phyloP scores from a whole-genome alignment of 345 rosid genomes.

The Populus davidiana region DNA sequence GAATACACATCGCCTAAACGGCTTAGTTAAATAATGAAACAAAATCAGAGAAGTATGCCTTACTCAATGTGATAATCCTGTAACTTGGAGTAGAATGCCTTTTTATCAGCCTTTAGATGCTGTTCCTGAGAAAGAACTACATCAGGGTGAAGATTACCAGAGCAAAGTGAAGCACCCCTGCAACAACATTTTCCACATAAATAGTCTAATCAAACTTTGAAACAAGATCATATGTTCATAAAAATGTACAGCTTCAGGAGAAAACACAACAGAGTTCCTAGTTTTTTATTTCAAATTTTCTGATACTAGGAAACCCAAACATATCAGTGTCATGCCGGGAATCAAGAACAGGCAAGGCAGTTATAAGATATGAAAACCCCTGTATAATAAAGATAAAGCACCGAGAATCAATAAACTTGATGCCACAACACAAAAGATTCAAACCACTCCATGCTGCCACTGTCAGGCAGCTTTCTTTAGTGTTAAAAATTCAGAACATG shows the following conservation, averaged over 20 bases:
- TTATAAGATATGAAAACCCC: not conserved
- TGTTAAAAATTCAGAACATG: not conserved
- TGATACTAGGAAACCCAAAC: not conserved
- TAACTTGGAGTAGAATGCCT: conserved; percentile 53
- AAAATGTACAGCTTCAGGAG: not conserved
- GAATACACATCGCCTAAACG: conserved; percentile 8
- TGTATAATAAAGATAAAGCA: not conserved
- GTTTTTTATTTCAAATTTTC: not conserved
- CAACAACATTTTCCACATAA: conserved; percentile 39
- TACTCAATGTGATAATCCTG: conserved; percentile 82
- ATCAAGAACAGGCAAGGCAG: not conserved
- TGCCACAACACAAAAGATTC: not conserved
- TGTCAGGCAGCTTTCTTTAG: not conserved
- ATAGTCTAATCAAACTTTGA: conserved; percentile 18
- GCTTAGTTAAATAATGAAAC: not conserved
- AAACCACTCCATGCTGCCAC: not conserved
- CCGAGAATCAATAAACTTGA: not conserved
- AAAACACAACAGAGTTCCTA: not conserved
- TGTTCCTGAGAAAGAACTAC: conserved; percentile 50
- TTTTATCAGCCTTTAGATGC: conserved; percentile 48
- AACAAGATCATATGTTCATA: conserved; percentile 13
- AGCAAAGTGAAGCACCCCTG: conserved; percentile 81
- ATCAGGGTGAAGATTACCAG: conserved; percentile 85
- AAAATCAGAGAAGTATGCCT: conserved; percentile 17
- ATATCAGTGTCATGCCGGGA: not conserved